phyloP scores from a whole-genome alignment of 2,329 filamentous ascomycete species.

The Ophiocordyceps camponoti-floridani region DNA sequence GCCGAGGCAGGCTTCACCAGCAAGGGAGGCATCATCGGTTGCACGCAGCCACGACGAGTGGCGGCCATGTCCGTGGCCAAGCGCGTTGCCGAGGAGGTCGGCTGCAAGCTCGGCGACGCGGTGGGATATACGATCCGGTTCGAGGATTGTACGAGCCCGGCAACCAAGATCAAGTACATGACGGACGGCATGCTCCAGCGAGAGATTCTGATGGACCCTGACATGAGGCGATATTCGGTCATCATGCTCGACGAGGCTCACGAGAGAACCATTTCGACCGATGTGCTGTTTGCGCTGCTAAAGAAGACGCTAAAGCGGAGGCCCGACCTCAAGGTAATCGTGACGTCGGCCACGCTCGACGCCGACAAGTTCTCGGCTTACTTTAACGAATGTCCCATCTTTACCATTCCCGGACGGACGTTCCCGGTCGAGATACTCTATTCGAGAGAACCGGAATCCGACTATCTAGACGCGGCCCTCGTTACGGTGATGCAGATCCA shows the following conservation, averaged over 20 bases:
- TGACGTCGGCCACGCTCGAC: conserved; percentile 90
- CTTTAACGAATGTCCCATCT: conserved; percentile 90
- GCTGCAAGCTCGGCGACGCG: conserved; percentile 75
- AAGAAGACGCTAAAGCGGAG: conserved; percentile 84
- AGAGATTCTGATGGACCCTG: conserved; percentile 83
- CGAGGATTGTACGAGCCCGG: conserved; percentile 76
- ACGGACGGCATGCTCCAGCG: conserved; percentile 96
- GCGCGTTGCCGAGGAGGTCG: conserved; percentile 90
- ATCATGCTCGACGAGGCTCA: conserved; percentile 98
- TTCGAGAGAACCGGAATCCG: conserved; percentile 82
- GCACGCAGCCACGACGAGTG: conserved; percentile 90
- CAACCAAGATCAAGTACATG: conserved; percentile 98
- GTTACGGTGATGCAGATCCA: conserved; percentile 98
- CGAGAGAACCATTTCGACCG: conserved; percentile 89
- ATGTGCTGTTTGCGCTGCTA: conserved; percentile 82
- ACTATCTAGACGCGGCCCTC: conserved; percentile 87
- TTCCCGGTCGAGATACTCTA: conserved; percentile 95
- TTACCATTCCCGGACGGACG: conserved; percentile 87
- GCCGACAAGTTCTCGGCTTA: conserved; percentile 96
- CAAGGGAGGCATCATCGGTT: conserved; percentile 67
- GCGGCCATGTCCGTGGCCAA: conserved; percentile 96
- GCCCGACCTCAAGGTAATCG: conserved; percentile 82
- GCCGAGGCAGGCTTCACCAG: conserved; percentile 84
- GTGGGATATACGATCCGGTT: conserved; percentile 97
- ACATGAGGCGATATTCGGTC: conserved; percentile 76